Evolutionary conservation across 2,329 filamentous ascomycete genomes (phyloP).

Genomic region (Sordariomycetes sp.): DNA sequence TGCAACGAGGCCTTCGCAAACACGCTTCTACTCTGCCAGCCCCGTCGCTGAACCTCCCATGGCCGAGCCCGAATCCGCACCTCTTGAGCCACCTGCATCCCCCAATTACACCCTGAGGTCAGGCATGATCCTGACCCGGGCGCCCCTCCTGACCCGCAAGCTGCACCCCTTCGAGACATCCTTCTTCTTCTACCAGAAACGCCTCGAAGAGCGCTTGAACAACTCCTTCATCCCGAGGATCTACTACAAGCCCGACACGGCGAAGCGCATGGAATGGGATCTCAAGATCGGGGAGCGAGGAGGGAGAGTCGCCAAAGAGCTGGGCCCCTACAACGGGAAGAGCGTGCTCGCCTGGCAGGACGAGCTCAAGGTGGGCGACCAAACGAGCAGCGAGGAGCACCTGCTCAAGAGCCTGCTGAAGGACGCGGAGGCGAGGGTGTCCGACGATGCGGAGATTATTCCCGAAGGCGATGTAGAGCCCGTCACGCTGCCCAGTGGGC

Average conservation of each 20-base stretch:
- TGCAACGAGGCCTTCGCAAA: too few species aligned
- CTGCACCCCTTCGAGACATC: constrained; percentile 84
- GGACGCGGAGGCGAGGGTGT: constrained; percentile 61
- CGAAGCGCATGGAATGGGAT: constrained; percentile 81
- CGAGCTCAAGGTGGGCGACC: constrained; percentile 70
- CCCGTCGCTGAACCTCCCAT: constrained; percentile 10
- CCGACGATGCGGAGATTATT: constrained; percentile 51
- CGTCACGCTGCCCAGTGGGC: constrained; percentile 60
- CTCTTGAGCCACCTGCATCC: constrained; percentile 7
- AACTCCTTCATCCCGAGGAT: constrained; percentile 84
- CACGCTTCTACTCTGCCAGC: constrained; percentile 21
- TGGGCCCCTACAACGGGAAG: constrained; percentile 72
- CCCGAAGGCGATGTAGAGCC: constrained; percentile 50
- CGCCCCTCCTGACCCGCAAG: constrained; percentile 76
- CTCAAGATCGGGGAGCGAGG: constrained; percentile 68
- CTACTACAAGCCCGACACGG: constrained; percentile 89
- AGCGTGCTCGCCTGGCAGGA: constrained; percentile 77
- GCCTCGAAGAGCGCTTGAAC: constrained; percentile 84
- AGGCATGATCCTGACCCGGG: constrained; percentile 77
- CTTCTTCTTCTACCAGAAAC: constrained; percentile 95
- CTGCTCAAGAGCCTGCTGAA: constrained; percentile 61
- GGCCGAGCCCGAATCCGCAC: constrained; percentile 8
- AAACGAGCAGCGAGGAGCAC: constrained; percentile 52
- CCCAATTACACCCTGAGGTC: constrained; percentile 40
- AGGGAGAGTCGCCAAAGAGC: constrained; percentile 69